Base-by-base conservation (phyloP, 148 eudicot species). In the Dysphania ambrosioides region DNA sequence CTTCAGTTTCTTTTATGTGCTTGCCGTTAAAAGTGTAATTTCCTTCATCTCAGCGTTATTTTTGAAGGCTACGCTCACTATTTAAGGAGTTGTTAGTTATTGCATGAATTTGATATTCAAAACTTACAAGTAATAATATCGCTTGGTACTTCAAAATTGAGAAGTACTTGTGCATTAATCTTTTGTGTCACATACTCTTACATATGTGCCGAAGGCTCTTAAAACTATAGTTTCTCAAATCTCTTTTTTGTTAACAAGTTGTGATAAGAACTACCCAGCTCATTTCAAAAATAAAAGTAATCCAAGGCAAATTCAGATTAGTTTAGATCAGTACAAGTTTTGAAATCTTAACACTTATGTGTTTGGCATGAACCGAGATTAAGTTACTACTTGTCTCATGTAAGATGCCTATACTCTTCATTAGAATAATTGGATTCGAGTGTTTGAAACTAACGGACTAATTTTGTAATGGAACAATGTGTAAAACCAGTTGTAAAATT, bases 1-100 rank as follows among this genome's bases (percentile, higher is more conserved):
- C 40, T 78, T 70, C 65, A n/a, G 41, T n/a, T 65, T 82, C 47
- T 34, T 72, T 4, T 75, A 16, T 59, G 72, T 68, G 35, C 47
- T 19, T 47, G 55, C 41, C 34, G 27, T 21, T 70, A 42, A 32
- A 67, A 44, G 18, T 44, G 13, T 9, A 36, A 42, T 44, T 15
- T 47, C 21, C 51, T 47, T 68, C 13, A 66, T 66, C 16, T 26
- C 44, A 65, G 18, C 55, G 24, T 55, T 0, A 42, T 3, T 32
- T 53, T 53, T 51, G 21, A 15, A 47, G 36, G 6, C 19, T 36
- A 60, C 0, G 13, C 29, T 5, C 32, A 73, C 23, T 11, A 26
- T 13, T 29, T 12, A 61, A 61, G 8, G 36, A 31, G 10, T 61
- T 30, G 66, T 18, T 29, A 61, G 36, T 29, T 13, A 2, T 26